Percentiles rank a stretch among this genome's conserved stretches.
These are phyloP conservation scores for Sporothrix brunneoviolacea DNA, from an alignment of 2,329 filamentous ascomycete genomes.

Conservation along the genomic window DNA sequence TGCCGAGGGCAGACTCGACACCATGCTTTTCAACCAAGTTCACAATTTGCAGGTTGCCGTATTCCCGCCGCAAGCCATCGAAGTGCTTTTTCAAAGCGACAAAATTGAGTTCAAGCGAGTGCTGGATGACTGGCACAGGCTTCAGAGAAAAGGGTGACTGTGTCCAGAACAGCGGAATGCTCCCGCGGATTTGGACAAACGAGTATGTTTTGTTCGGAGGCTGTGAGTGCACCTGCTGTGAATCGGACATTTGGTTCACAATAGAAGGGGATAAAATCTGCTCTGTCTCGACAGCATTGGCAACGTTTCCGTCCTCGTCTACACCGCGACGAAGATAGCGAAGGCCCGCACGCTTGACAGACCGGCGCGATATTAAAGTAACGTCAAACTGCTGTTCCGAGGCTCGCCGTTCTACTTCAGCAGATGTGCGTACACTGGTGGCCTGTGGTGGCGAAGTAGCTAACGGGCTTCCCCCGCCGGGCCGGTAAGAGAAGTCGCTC, in stretches of 20 bases:
- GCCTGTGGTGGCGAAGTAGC: slow-evolving; percentile 14
- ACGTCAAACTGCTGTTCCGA: slow-evolving; percentile 61
- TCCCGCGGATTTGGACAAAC: slow-evolving; percentile 81
- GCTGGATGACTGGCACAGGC: slow-evolving; percentile 73
- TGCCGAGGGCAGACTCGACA: slow-evolving; percentile 71
- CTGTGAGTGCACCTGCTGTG: slow-evolving; percentile 25
- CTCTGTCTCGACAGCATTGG: slow-evolving; percentile 91
- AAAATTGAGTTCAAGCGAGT: slow-evolving; percentile 72
- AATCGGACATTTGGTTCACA: slow-evolving; percentile 46
- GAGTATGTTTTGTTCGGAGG: slow-evolving; percentile 60
- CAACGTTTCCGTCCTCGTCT: slow-evolving; percentile 80
- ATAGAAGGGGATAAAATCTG: slow-evolving; percentile 68
- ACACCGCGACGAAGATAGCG: slow-evolving; percentile 86
- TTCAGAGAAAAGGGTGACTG: slow-evolving; percentile 93
- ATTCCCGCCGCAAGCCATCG: slow-evolving; percentile 57
- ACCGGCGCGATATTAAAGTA: slow-evolving; percentile 88
- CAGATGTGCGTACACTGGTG: slow-evolving; percentile 8
- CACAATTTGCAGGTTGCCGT: slow-evolving; percentile 70
- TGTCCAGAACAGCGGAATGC: slow-evolving; percentile 91
- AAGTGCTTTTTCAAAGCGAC: slow-evolving; percentile 77
- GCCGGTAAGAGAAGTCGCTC: slow-evolving; percentile 22
- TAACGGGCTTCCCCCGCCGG: neutral
- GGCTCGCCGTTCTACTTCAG: slow-evolving; percentile 28
- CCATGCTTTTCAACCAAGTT: slow-evolving; percentile 86
- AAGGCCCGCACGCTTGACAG: slow-evolving; percentile 76